Evolutionary conservation across 495 filamentous ascomycete genomes (phyloP), one percentile per base, ranked within the genome.

Genomic region (Peziza echinospora): DNA sequence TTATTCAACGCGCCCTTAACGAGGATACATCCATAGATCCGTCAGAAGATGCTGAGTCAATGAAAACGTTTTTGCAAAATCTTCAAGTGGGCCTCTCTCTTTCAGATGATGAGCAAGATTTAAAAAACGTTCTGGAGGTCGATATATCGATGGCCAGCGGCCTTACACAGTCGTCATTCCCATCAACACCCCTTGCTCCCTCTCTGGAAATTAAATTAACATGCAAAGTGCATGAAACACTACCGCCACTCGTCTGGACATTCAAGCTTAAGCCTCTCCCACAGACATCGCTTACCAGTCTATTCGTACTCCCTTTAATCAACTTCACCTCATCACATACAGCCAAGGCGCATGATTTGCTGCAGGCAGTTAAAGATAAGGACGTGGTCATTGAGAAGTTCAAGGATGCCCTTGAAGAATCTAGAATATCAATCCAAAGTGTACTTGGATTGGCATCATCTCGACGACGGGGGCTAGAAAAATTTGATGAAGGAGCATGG

Each of bases 21-120:
- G 65, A 73, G 50, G 68, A 75, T 28, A 80, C 80, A 5, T 78
- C 77, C 25, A 93, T 97, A 47, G 89, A 97, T 61, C 79, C 89
- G 1, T 78, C 72, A 51, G 82, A 87, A 56, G 80, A 78, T 49
- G 55, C 65, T 8, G 69, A 75, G 22, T 84, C 94, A 53, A 67
- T 87, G 50, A 54, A 62, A 21, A 71, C 82, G 16, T 71, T 97
- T 25, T 62, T 94, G 8, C 65, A 72, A 10, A 85, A 84, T 53
- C 68, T 96, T 24, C 65, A 70, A 43, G 67, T 74, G 30, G 73
- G 76, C 21, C 63, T 91, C 6, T 65, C 23, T 45, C 26, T 22
- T 16, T 53, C 45, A 19, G 43, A 61, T 10, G 65, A 60, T 21
- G 68, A 59, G 26, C 62, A 53, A 39, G 51, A 47, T 24, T 54